Evolutionary conservation across 495 filamentous ascomycete species (phyloP).

Genomic region (Penicillium manginii): DNA sequence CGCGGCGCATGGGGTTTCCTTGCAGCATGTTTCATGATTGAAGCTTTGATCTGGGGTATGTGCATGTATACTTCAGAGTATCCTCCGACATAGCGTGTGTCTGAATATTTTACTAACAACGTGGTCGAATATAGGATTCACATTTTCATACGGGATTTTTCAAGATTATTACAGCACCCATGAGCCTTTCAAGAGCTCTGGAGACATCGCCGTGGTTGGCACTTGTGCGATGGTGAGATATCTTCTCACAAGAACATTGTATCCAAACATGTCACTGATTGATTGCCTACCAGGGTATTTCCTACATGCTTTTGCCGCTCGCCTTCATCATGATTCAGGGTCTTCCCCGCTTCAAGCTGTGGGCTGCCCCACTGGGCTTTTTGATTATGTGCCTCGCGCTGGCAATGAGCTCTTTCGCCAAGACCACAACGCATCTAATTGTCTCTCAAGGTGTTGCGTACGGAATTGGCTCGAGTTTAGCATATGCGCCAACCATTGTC

Average conservation of each 20-base stretch:
- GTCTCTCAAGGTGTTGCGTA: conserved; percentile 55
- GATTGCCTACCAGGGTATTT: conserved; percentile 39
- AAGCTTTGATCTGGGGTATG: conserved; percentile 69
- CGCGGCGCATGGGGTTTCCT: conserved; percentile 69
- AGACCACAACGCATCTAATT: conserved; percentile 46
- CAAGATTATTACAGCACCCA: conserved; percentile 59
- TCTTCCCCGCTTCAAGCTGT: conserved; percentile 43
- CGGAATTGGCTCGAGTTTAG: conserved; percentile 48
- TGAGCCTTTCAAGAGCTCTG: conserved; percentile 48
- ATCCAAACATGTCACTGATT: background rate
- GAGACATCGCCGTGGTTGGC: conserved; percentile 45
- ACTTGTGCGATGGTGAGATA: conserved; percentile 46
- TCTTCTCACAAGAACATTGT: background rate
- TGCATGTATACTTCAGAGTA: background rate
- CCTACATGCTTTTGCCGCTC: conserved; percentile 55
- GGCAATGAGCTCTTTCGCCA: conserved; percentile 49
- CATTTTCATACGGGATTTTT: conserved; percentile 65
- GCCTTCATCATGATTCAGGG: conserved; percentile 44
- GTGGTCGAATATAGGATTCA: conserved; percentile 54
- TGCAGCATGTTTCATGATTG: conserved; percentile 62
- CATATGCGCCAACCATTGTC: conserved; percentile 50
- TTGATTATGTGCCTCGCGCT: conserved; percentile 45
- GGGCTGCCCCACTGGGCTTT: conserved; percentile 44
- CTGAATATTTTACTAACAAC: background rate
- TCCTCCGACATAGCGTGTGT: background rate